phyloP scores from a whole-genome alignment of 768 basidiomycete genomes.

The Macrolepiota albuminosa region DNA sequence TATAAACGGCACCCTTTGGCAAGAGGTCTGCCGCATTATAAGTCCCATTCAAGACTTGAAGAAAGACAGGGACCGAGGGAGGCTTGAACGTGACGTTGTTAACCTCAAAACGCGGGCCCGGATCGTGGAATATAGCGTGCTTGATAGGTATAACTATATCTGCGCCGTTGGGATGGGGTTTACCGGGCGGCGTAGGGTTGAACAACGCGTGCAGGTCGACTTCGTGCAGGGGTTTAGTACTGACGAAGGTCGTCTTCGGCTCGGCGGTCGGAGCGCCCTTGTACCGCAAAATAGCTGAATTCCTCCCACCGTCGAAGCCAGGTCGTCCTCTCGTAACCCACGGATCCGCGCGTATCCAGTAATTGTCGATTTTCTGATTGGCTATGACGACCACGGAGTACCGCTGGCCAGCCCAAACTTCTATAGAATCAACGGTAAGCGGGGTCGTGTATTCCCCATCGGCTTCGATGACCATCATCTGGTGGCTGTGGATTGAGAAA shows the following conservation, averaged over 20 bases:
- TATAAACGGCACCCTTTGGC: slow-evolving; percentile 35
- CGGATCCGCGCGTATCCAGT: slow-evolving; percentile 6
- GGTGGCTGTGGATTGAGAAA: slow-evolving; percentile 5
- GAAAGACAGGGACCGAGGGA: slow-evolving; percentile 25
- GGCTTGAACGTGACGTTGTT: slow-evolving; percentile 28
- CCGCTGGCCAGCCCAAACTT: slow-evolving; percentile 6
- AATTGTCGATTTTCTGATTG: slow-evolving; percentile 5
- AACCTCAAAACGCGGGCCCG: slow-evolving; percentile 17
- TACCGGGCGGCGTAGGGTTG: neutral
- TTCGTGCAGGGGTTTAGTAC: slow-evolving; percentile 1
- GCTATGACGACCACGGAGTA: slow-evolving; percentile 4
- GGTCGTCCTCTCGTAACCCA: neutral
- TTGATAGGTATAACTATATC: slow-evolving; percentile 4
- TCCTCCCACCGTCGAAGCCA: slow-evolving; percentile 5
- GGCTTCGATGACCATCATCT: slow-evolving; percentile 5
- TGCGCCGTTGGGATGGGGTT: slow-evolving; percentile 1
- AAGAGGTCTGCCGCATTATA: slow-evolving; percentile 33
- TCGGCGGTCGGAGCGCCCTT: neutral
- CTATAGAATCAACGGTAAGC: slow-evolving; percentile 2
- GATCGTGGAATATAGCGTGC: slow-evolving; percentile 1
- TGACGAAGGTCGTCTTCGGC: neutral
- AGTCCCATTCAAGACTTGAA: slow-evolving; percentile 38
- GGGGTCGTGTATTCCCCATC: slow-evolving; percentile 3
- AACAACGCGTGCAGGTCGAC: neutral
- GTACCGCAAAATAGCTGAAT: slow-evolving; percentile 6